These are phyloP conservation scores for Primulina tabacum DNA, from an alignment of 257 asterid species.

Conservation along the genomic window DNA sequence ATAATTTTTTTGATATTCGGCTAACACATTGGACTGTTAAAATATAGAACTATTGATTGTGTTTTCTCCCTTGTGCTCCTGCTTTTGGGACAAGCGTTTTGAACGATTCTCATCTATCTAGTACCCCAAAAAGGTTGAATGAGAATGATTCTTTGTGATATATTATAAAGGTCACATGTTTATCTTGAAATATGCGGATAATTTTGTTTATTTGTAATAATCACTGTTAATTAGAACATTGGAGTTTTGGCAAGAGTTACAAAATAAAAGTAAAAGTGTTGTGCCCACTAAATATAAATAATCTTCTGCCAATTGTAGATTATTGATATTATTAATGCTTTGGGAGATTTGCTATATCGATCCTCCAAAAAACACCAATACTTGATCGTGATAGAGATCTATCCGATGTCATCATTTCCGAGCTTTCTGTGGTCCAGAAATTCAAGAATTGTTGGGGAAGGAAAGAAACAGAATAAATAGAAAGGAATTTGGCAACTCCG, in stretches of 20 bases:
- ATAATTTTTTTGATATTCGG: too few species aligned
- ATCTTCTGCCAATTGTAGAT: background rate
- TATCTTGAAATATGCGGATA: background rate
- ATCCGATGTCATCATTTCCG: background rate
- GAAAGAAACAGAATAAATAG: background rate
- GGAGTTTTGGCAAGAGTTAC: background rate
- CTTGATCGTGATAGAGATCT: background rate
- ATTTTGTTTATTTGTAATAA: background rate
- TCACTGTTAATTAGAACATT: background rate
- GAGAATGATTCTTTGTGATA: background rate
- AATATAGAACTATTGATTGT: background rate
- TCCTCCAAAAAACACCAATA: background rate
- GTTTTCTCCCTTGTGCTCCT: background rate
- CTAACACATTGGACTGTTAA: background rate
- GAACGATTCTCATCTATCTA: too few species aligned
- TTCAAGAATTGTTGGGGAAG: background rate
- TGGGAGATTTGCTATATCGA: background rate
- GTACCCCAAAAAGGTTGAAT: background rate
- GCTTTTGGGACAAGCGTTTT: background rate
- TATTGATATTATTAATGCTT: constrained; percentile 5
- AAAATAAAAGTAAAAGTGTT: background rate
- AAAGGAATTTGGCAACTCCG: background rate
- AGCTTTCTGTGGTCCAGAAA: background rate
- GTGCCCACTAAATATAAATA: background rate
- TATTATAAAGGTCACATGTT: background rate